Percentiles rank a stretch among this genome's conserved stretches.
Conservation (phyloP, 75 land plant species). For the Selaginella tamariscina region DNA sequence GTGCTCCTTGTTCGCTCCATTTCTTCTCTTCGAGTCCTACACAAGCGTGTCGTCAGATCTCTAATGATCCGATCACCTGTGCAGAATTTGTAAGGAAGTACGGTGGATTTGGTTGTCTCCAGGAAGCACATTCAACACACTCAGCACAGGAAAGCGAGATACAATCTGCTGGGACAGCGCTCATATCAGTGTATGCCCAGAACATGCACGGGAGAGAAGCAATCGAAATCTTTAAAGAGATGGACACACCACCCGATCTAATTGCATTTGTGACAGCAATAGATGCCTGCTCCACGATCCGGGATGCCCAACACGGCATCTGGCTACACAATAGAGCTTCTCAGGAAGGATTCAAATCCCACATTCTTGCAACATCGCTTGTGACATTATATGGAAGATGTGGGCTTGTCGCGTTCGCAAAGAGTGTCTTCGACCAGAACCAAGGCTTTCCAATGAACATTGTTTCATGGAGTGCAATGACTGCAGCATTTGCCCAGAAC, state of each 20-base stretch:
- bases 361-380: background rate
- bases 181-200: background rate
- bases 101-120: background rate
- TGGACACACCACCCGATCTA: background rate
- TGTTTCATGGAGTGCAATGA: slow-evolving; percentile 2
- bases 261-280: background rate
- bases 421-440: background rate
- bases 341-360: background rate
- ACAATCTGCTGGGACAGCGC: background rate
- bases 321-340: background rate
- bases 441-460: background rate
- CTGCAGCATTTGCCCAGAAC: slow-evolving; percentile 2
- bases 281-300: background rate
- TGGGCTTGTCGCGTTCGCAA: background rate
- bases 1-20: background rate
- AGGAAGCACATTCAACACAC: background rate
- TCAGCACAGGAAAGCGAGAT: background rate
- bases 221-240: background rate
- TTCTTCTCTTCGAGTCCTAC: background rate
- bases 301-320: background rate
- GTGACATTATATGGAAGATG: background rate
- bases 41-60: background rate
- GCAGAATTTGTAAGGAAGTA: background rate
- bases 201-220: background rate
- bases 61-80: background rate